Evolutionary conservation across 148 eudicot genomes (phyloP).

Genomic region (Diospyros lotus): DNA sequence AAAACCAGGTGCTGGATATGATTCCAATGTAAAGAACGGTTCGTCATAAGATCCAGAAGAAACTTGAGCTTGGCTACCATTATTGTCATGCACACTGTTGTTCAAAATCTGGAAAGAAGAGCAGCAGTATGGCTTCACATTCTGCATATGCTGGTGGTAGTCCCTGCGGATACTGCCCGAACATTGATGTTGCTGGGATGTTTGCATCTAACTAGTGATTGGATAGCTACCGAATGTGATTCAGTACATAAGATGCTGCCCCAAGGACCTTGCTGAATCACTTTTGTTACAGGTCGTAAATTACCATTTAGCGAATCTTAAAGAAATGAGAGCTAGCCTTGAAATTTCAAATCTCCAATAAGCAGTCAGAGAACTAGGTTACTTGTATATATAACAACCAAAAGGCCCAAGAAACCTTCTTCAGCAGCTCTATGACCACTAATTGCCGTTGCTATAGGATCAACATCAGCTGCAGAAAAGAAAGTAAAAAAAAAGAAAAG

Average conservation of each 20-base stretch:
- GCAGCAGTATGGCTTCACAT: conserved; percentile 33
- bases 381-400: no score
- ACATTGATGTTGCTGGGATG: conserved; percentile 43
- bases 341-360: background rate
- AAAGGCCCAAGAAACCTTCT: no score
- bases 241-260: background rate
- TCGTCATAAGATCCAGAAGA: background rate
- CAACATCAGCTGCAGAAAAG: background rate
- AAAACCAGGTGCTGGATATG: conserved; percentile 5
- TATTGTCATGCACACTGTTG: conserved; percentile 21
- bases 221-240: background rate
- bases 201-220: conserved; percentile 42
- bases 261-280: background rate
- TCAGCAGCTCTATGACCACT: background rate
- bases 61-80: conserved; percentile 27
- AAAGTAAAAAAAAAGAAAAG: background rate
- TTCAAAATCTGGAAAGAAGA: conserved; percentile 36
- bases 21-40: conserved; percentile 19
- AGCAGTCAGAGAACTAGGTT: background rate
- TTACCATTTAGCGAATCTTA: background rate
- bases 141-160: conserved; percentile 40
- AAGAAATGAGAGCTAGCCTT: background rate
- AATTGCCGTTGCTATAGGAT: background rate
- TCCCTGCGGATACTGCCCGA: conserved; percentile 30
- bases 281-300: background rate